Base-by-base conservation (phyloP, 73 alveolate species). In the Paramecium biaurelia region DNA sequence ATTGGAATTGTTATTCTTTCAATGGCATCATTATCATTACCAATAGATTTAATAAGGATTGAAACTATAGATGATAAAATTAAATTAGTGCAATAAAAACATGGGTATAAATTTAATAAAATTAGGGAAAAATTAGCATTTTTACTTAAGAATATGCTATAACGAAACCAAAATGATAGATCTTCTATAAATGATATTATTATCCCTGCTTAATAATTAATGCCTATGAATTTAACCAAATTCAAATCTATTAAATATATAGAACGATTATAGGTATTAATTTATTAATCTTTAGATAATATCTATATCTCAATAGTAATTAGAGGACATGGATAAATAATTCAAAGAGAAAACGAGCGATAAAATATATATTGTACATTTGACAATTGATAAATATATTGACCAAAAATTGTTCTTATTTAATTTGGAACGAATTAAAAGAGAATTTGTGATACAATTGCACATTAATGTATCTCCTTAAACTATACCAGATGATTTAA, bases 171-270 rank as follows among this genome's bases (percentile, higher is more conserved):
- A 8, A 28, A 72, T 72, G 86, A 72, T 34, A 6, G 86, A 38
- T 34, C 8, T 72, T 28, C 59, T 34, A 28, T 72, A 4, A 35
- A 30, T 28, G 86, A 72, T 21, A 32, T 72, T 5, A 28, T 23
- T 12, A 72, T 28, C 7, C 57, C 59, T 21, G 32, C 57, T 20
- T 37, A 72, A 72, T 14, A 8, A 11, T 28, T 72, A 14, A 28
- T 72, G 58, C 86, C 86, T n/a, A 72, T 72, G 86, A 72, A 72
- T 28, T 32, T 72, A 38, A 34, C 14, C n/a, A 35, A 72, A 28
- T 42, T 72, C 2, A 20, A 72, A 26, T 6, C 9, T 10, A 18
- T 10, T 11, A 67, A 9, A 30, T 30, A 7, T 12, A 72, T 35
- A 0, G 86, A 35, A 37, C 0, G 86, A 72, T 8, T 72, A 14